Base-by-base conservation (phyloP, 352 stramenopile genomes). In the Thraustochytrium sp. region DNA sequence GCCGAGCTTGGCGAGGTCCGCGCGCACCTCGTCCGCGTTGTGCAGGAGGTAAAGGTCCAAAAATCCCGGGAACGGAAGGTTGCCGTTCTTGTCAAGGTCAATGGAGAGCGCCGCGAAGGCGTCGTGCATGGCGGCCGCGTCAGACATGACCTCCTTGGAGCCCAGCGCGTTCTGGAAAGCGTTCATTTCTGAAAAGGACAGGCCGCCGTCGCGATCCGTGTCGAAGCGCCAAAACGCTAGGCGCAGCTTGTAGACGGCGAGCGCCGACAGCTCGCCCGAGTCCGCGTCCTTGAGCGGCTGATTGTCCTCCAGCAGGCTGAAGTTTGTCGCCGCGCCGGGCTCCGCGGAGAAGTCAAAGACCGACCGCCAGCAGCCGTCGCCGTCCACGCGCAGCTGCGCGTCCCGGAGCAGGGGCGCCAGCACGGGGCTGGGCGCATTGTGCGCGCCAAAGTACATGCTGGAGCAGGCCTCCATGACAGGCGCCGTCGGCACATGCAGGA, bases 141-240 rank as follows among this genome's bases (percentile, higher is more conserved):
- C 5, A 18, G 11, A 3, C 0, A 75, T 9, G 26, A 75, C 62
- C 44, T 75, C 62, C 36, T 75, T 37, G 44, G 62, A 75, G 1
- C 62, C 62, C 13, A 75, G 23, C 40, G 62, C 62, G n/a, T 54
- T 51, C 26, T 75, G 62, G 40, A 75, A 75, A 8, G 37, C 11
- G 5, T 75, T 75, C 38, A 75, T 37, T 37, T 75, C 62, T 0
- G 36, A 51, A 34, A 53, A 75, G 16, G 62, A 75, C 1, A 75
- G n/a, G 44, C 62, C 40, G 62, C 62, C 62, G 44, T 75, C 62
- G 44, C 44, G 62, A 3, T 75, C 62, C 44, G 36, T 51, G 44
- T 75, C 62, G n/a, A 75, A 75, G 26, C 40, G 23, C 62, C 62
- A 75, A 26, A 75, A 75, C 26, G 53, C 62, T 8, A 54, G 37